Evolutionary conservation across 139 green algal genomes (phyloP).

Genomic region (Ulvella scutata): DNA sequence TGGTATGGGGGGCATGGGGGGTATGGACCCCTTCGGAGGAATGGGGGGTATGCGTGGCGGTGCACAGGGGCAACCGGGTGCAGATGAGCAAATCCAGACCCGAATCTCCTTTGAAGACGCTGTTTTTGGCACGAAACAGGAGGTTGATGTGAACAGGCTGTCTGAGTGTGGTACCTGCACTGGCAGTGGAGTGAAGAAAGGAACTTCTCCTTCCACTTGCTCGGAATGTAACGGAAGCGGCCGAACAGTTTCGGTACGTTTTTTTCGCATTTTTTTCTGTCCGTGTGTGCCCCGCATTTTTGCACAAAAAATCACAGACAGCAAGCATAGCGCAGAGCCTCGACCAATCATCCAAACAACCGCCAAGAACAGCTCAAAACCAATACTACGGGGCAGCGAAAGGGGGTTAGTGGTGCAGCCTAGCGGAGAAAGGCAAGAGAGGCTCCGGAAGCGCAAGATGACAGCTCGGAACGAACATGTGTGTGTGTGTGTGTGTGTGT

Average conservation of each 20-base stretch:
- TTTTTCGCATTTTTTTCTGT: too few relatives aligned
- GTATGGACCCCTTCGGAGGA: background rate
- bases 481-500: too few relatives aligned
- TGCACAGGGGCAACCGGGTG: background rate
- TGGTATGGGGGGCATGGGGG: conserved; percentile 31
- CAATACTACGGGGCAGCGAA: too few relatives aligned
- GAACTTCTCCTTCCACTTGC: conserved; percentile 69
- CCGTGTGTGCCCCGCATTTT: too few relatives aligned
- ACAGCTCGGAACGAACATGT: too few relatives aligned
- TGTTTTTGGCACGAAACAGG: conserved; percentile 82
- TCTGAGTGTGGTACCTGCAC: conserved; percentile 36
- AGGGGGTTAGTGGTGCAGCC: too few relatives aligned
- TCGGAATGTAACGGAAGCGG: conserved; percentile 71
- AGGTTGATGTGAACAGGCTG: conserved; percentile 76
- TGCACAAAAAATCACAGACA: too few relatives aligned
- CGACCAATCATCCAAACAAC: too few relatives aligned
- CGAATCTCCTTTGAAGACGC: conserved; percentile 60
- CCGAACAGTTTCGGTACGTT: conserved; percentile 76
- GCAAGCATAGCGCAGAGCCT: too few relatives aligned
- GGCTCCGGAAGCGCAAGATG: too few relatives aligned
- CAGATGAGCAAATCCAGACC: background rate
- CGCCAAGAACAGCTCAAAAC: too few relatives aligned
- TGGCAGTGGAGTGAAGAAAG: conserved; percentile 64
- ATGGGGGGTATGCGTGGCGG: background rate
- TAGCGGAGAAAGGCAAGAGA: too few relatives aligned